Base-by-base conservation (phyloP, 306 rosid genomes). In the Medicago truncatula region DNA sequence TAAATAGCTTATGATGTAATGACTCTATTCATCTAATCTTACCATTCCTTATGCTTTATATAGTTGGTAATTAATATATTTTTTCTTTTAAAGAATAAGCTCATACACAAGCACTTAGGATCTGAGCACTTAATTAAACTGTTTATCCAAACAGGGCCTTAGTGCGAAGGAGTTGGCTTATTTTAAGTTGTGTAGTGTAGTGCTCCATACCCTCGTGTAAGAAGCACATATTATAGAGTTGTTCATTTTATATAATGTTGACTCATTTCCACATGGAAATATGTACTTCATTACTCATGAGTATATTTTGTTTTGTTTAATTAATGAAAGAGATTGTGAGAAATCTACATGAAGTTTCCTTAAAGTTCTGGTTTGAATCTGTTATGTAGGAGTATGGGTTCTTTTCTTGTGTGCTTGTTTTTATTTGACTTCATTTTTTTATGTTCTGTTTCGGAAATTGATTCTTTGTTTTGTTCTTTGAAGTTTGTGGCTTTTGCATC, bases 401-500 rank as follows among this genome's bases (percentile, higher is more conserved):
- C 10, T 52, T 52, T 11, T 52, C 58, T 52, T 52, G 58, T 52
- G 58, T 52, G 58, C 23, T 52, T 7, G 58, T 52, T 16, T 52
- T 52, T 52, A 52, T 53, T 52, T 47, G 53, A 14, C 53, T 47
- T 47, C 16, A 47, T 47, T 47, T 47, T 14, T 0, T 47, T 47
- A 39, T 56, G 23, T 25, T 9, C 1, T n/a, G 2, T 5, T 59
- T 67, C 28, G 9, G 67, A 34, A 41, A 57, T 68, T 67, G 49
- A 43, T 58, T 12, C 40, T 43, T 13, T 69, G 36, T 5, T 5
- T 47, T 20, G 41, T 17, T 71, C n/a, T 77, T 62, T 46, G 21
- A 43, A 67, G 68, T 62, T 56, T 43, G 38, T 28, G 18, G 10
- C 41, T 46, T 23, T 69, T 52, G 56, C 76, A 15, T 71, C 69